Base-by-base conservation (phyloP, 2,329 filamentous ascomycete genomes). In the Neofusicoccum kwambonambiense region DNA sequence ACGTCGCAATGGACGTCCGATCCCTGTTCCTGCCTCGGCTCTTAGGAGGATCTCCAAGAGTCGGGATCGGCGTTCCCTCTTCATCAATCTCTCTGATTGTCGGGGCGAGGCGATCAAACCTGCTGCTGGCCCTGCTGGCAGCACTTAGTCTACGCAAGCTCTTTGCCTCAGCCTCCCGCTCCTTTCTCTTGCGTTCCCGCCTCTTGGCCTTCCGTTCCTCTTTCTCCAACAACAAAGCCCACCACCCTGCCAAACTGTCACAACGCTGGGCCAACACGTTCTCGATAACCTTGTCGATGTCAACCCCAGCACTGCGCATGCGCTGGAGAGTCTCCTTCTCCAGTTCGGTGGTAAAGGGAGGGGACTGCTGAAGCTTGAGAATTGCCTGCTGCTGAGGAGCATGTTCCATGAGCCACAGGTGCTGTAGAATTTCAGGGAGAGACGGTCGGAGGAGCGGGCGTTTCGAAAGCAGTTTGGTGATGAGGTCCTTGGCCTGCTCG, bases 201-300 rank as follows among this genome's bases (percentile, higher is more conserved):
- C 93, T 84, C 67, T 81, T 85, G 68, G 93, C 89, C 77, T 99
- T 99, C 8, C 93, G 87, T 74, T 93, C 87, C 74, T 99, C 95
- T 76, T 98, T 99, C 73, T 98, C 95, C 9, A 98, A 87, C 44
- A 99, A 80, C 34, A 99, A 79, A 3, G 92, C 91, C 95, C 95
- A 99, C 95, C 95, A 99, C 5, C 95, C 95, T 58, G 93, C 92
- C 56, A 99, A 81, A 5, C 90, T 86, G 77, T 99, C 94, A 73
- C 95, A 98, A 69, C 92, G 86, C 75, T 97, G 92, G 3, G 93
- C 87, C 41, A 97, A 78, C 3, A 99, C 95, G 71, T 95, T 96
- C 75, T 98, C 94, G 68, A 98, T 94, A 7, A 99, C 92, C 67
- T 90, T 86, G 74, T 99, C 95, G 65, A 96, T 95, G 72, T 98